Percentiles rank a stretch among this genome's conserved stretches.
Evolutionary conservation across 2,329 filamentous ascomycete species (phyloP).

Genomic region (Cladosporium sp.): DNA sequence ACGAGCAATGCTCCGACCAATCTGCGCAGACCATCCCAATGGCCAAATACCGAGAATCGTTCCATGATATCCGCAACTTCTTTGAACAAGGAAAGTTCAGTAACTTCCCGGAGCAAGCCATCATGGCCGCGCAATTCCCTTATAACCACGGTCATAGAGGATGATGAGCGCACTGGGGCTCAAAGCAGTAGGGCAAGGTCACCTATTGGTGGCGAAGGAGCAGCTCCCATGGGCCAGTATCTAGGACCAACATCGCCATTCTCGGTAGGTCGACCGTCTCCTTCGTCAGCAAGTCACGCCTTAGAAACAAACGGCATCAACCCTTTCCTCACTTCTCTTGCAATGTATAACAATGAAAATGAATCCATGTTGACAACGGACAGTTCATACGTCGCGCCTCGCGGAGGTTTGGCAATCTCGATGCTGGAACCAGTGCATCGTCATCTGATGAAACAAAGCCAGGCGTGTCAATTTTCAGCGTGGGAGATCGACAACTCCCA

Average conservation of each 20-base stretch:
- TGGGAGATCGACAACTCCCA: conserved; percentile 47
- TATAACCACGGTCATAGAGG: not conserved
- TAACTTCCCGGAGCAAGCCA: conserved; percentile 13
- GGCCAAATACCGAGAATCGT: conserved; percentile 16
- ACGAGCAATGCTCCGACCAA: conserved; percentile 17
- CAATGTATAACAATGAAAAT: no score
- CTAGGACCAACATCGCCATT: conserved; percentile 26
- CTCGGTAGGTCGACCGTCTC: conserved; percentile 7
- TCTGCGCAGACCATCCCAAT: not conserved
- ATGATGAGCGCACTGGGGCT: conserved; percentile 15
- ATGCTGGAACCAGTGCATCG: conserved; percentile 14
- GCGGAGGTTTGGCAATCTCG: conserved; percentile 40
- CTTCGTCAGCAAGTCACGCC: not conserved
- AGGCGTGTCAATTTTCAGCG: conserved; percentile 46
- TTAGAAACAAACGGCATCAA: not conserved
- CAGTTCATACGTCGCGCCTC: conserved; percentile 48
- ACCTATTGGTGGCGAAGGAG: conserved; percentile 20
- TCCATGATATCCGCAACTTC: conserved; percentile 19
- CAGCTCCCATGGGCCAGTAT: conserved; percentile 15
- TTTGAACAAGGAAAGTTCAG: not conserved
- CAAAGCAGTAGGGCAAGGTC: conserved; percentile 17
- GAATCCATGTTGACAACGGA: not conserved
- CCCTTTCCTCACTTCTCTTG: no score
- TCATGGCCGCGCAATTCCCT: conserved; percentile 5
- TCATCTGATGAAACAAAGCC: conserved; percentile 29